A percentile compares a stretch with the other conserved stretches of the same genome.
phyloP scores from a whole-genome alignment of 768 basidiomycete species.

The Tulasnella sp. region DNA sequence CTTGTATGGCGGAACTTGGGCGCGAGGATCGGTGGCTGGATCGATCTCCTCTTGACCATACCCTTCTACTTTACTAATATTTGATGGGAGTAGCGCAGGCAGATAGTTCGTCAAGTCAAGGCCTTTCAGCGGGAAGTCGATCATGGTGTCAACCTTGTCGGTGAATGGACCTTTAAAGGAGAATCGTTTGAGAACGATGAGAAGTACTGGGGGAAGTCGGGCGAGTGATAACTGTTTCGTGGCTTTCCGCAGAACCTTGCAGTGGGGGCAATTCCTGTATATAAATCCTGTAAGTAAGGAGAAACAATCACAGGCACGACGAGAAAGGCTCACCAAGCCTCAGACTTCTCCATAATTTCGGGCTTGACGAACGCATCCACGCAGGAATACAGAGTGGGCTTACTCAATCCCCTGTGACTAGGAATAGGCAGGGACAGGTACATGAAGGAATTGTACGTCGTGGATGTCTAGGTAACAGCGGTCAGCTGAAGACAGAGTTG shows the following conservation, averaged over 20 bases:
- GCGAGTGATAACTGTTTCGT: slow-evolving; percentile 82
- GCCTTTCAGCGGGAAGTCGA: slow-evolving; percentile 69
- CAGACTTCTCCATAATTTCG: slow-evolving; percentile 83
- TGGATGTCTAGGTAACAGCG: slow-evolving; percentile 61
- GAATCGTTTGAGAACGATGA: slow-evolving; percentile 90
- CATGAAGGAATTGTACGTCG: slow-evolving; percentile 95
- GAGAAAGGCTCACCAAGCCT: slow-evolving; percentile 68
- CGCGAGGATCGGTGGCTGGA: slow-evolving; percentile 59
- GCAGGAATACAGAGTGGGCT: slow-evolving; percentile 66
- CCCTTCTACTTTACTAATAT: slow-evolving; percentile 39
- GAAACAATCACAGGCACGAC: not conserved
- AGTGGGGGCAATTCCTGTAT: slow-evolving; percentile 84
- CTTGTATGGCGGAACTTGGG: slow-evolving; percentile 76
- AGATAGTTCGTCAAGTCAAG: slow-evolving; percentile 70
- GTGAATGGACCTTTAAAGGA: slow-evolving; percentile 84
- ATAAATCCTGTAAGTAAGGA: not conserved
- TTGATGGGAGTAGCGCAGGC: slow-evolving; percentile 66
- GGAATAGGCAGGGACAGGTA: slow-evolving; percentile 89
- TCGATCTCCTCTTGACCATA: slow-evolving; percentile 30
- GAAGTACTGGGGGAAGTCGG: slow-evolving; percentile 82
- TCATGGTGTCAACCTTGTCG: slow-evolving; percentile 91
- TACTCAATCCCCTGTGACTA: slow-evolving; percentile 41
- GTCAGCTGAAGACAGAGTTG: slow-evolving; percentile 16
- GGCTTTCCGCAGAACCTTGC: slow-evolving; percentile 79
- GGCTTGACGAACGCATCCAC: slow-evolving; percentile 83